Conservation (phyloP, 1,284 basidiomycete genomes). For the Fomitiporia mediterranea region DNA sequence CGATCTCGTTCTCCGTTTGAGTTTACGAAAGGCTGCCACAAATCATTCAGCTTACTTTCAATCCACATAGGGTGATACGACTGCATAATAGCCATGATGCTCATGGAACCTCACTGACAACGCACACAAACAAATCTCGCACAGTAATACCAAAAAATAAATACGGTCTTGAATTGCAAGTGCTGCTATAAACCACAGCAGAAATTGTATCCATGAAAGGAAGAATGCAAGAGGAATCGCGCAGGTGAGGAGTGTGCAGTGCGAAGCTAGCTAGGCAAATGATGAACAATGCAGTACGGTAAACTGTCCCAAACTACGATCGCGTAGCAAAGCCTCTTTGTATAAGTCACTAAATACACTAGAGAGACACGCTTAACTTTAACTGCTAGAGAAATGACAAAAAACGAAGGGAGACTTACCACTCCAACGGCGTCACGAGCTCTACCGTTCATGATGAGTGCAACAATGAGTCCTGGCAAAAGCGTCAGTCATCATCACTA, state of each 20-base stretch:
- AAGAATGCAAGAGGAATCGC: too few species aligned
- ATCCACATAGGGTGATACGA: too few species aligned
- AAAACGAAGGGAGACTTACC: constrained; percentile 8
- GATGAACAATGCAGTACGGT: not conserved
- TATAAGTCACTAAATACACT: constrained; percentile 8
- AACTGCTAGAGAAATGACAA: not conserved
- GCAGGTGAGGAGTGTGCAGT: too few species aligned
- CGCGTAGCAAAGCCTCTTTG: not conserved
- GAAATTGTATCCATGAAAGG: constrained; percentile 4
- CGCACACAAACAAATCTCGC: not conserved
- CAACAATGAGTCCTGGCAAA: constrained; percentile 21
- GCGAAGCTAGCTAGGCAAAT: not conserved
- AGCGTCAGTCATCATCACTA: not conserved
- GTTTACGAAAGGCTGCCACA: too few species aligned
- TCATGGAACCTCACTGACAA: too few species aligned
- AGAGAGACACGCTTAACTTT: not conserved
- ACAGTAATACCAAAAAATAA: too few species aligned
- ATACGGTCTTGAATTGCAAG: too few species aligned
- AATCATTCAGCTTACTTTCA: too few species aligned
- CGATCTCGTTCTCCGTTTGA: too few species aligned
- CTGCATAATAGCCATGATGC: too few species aligned
- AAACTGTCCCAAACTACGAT: not conserved
- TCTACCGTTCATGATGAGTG: constrained; percentile 22
- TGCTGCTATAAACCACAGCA: too few species aligned
- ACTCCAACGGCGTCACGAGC: constrained; percentile 14